These are phyloP conservation scores for Fragilaria crotonensis DNA, from an alignment of 108 stramenopile species.

Conservation along the genomic window DNA sequence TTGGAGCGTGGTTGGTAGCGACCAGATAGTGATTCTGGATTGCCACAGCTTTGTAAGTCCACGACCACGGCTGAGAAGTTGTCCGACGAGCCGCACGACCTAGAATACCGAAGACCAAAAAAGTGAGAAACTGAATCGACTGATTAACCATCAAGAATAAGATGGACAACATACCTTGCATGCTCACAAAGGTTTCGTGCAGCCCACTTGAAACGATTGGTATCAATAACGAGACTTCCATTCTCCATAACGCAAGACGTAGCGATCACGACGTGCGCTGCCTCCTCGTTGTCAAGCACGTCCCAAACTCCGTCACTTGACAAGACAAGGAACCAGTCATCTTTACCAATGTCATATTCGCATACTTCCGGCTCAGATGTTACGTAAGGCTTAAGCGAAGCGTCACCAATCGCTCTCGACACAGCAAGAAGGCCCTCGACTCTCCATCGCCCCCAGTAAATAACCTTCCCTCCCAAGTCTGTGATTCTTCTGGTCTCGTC, in stretches of 20 bases:
- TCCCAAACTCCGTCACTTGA: constrained; percentile 87
- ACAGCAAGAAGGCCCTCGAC: constrained; percentile 96
- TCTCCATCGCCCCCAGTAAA: constrained; percentile 88
- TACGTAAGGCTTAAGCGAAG: constrained; percentile 82
- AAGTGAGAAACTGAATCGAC: background rate
- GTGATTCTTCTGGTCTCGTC: constrained; percentile 87
- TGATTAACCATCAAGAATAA: background rate
- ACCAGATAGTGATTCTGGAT: constrained; percentile 30
- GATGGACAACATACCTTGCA: constrained; percentile 31
- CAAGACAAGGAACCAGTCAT: constrained; percentile 85
- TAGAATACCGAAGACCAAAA: too few relatives aligned
- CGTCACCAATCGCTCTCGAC: constrained; percentile 91
- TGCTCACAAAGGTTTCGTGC: constrained; percentile 68
- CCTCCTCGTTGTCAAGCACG: constrained; percentile 79
- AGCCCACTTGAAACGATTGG: constrained; percentile 74
- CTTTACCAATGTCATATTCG: constrained; percentile 74
- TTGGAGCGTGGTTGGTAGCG: constrained; percentile 25
- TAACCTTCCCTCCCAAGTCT: constrained; percentile 85
- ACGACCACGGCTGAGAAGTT: constrained; percentile 72
- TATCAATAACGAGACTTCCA: constrained; percentile 60
- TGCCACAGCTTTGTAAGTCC: constrained; percentile 63
- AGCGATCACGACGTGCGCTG: constrained; percentile 77
- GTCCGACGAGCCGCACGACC: constrained; percentile 75
- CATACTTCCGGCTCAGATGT: constrained; percentile 78
- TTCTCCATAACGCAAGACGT: constrained; percentile 81